These are phyloP conservation scores for Trichoderma sp. DNA, from an alignment of 2,329 filamentous ascomycete genomes.

Conservation along the genomic window DNA sequence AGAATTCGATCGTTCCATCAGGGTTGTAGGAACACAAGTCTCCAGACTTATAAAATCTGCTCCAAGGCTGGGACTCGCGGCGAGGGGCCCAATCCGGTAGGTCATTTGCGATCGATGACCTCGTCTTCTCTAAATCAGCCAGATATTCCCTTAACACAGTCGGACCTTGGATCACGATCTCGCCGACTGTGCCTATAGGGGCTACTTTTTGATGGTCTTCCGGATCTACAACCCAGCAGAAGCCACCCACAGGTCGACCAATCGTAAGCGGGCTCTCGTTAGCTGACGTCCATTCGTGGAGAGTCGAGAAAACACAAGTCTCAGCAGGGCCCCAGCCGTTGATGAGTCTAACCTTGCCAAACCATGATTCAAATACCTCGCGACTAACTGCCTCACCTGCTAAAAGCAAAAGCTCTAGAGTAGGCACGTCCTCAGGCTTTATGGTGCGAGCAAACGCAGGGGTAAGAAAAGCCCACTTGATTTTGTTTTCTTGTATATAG, in stretches of 20 bases:
- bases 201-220: conserved; percentile 9
- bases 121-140: not conserved
- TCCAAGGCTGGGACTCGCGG: conserved; percentile 1
- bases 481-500: not conserved
- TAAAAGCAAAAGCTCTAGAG: conserved; percentile 1
- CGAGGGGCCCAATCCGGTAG: conserved; percentile 13
- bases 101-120: not conserved
- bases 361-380: conserved; percentile 14
- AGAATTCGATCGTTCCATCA: conserved; percentile 13
- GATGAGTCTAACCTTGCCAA: conserved; percentile 7
- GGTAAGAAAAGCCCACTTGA: conserved; percentile 9
- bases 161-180: conserved; percentile 15
- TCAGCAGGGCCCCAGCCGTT: conserved; percentile 18
- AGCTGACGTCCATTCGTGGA: conserved; percentile 5
- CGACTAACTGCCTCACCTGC: conserved; percentile 5
- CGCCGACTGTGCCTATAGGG: conserved; percentile 9
- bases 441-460: conserved; percentile 11
- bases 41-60: conserved; percentile 12
- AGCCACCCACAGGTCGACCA: conserved; percentile 16
- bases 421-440: not conserved
- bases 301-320: conserved; percentile 13
- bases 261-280: conserved; percentile 6
- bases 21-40: conserved; percentile 18
- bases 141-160: conserved; percentile 21
- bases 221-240: conserved; percentile 25